A percentile compares a stretch with the other conserved stretches of the same genome.
Evolutionary conservation across 257 asterid genomes (phyloP).

Genomic region (Solanum pimpinellifolium): DNA sequence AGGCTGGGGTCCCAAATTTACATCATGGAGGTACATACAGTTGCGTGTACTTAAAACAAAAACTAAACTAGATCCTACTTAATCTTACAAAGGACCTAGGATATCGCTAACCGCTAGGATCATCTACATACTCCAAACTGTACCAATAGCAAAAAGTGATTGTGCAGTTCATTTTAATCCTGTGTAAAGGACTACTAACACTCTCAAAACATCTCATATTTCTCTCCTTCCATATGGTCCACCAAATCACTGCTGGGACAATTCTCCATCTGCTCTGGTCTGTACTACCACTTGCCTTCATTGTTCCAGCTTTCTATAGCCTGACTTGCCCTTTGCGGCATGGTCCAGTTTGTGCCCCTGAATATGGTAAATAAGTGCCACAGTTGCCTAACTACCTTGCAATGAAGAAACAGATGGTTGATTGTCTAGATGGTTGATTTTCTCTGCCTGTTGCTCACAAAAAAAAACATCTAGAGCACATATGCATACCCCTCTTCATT

Average conservation of each 20-base stretch:
- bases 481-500: not conserved
- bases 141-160: not conserved
- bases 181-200: too few species aligned
- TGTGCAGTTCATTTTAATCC: too few species aligned
- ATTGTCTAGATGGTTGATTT: not conserved
- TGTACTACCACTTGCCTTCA: not conserved
- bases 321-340: not conserved
- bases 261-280: not conserved
- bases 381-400: not conserved
- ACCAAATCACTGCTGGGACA: too few species aligned
- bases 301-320: not conserved
- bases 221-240: too few species aligned
- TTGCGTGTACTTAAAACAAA: too few species aligned
- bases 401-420: not conserved
- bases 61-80: not conserved
- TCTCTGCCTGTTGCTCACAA: not conserved
- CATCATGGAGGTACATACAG: too few species aligned
- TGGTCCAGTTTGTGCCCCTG: not conserved
- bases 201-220: too few species aligned
- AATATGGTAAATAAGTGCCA: not conserved
- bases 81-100: not conserved
- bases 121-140: not conserved
- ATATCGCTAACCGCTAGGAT: not conserved
- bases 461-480: not conserved
- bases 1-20: too few species aligned